These are phyloP conservation scores for Thraustochytrium sp. DNA, from an alignment of 352 stramenopile species.

Conservation along the genomic window DNA sequence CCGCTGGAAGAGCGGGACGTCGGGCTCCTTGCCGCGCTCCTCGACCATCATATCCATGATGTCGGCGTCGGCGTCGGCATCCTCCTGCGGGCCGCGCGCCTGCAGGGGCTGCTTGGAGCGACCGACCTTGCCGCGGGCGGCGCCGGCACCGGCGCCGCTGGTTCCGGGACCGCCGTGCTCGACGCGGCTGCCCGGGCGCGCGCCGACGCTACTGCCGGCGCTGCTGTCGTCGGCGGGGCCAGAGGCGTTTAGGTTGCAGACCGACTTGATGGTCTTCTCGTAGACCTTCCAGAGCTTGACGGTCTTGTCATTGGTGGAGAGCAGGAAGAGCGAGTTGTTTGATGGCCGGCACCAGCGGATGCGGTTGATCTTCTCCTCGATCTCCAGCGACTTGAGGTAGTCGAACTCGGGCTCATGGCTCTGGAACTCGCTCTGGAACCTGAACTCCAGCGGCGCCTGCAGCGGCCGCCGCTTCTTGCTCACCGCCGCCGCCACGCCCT, in stretches of 20 bases:
- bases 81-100: background rate
- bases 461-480: slow-evolving; percentile 52
- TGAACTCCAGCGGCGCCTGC: slow-evolving; percentile 59
- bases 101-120: background rate
- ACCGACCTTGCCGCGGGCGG: background rate
- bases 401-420: slow-evolving; percentile 95
- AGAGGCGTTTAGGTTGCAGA: slow-evolving; percentile 40
- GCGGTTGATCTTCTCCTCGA: slow-evolving; percentile 95
- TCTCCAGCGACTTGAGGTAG: slow-evolving; percentile 93
- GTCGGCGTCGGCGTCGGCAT: background rate
- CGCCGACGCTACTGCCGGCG: background rate
- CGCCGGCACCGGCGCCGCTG: background rate
- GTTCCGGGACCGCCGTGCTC: too few species aligned
- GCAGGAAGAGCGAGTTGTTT: slow-evolving; percentile 80
- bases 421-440: slow-evolving; percentile 81
- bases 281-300: slow-evolving; percentile 91
- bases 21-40: slow-evolving; percentile 18
- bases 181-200: too few species aligned
- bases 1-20: background rate
- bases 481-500: slow-evolving; percentile 50
- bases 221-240: too few species aligned
- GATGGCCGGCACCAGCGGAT: slow-evolving; percentile 86
- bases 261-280: slow-evolving; percentile 52
- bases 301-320: slow-evolving; percentile 94
- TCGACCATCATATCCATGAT: slow-evolving; percentile 33